Conservation (phyloP, 2,329 filamentous ascomycete species). For the Pezicula radicicola region DNA sequence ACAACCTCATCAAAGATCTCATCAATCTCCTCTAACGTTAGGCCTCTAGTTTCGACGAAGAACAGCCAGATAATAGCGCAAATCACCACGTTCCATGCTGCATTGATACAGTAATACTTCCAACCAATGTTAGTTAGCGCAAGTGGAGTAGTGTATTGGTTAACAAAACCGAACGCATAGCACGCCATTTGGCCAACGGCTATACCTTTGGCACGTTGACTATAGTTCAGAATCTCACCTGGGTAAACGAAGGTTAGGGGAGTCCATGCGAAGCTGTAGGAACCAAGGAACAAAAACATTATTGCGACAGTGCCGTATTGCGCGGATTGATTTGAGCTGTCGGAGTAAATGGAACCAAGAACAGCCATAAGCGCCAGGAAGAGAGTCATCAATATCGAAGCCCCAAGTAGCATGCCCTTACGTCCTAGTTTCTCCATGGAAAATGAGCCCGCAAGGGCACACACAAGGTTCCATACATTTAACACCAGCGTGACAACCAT, state of each 20-base stretch:
- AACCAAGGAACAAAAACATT: conserved; percentile 42
- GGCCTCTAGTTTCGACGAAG: conserved; percentile 34
- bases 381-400: background rate
- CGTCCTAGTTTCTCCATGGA: background rate
- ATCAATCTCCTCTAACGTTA: conserved; percentile 32
- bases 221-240: conserved; percentile 44
- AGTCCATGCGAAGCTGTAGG: conserved; percentile 40
- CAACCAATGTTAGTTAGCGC: conserved; percentile 20
- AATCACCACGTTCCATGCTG: conserved; percentile 27
- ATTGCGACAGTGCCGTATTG: conserved; percentile 30
- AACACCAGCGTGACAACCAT: background rate
- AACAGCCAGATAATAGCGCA: conserved; percentile 4
- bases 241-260: conserved; percentile 44
- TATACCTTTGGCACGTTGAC: conserved; percentile 42
- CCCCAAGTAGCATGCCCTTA: background rate
- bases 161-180: conserved; percentile 27
- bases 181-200: conserved; percentile 23
- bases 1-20: conserved; percentile 29
- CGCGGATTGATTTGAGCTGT: conserved; percentile 25
- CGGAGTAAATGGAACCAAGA: background rate
- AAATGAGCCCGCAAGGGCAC: background rate
- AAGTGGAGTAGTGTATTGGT: conserved; percentile 31
- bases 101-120: conserved; percentile 37
- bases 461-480: background rate
- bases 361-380: background rate